Base-by-base conservation (phyloP, 345 rosid species). In the Eucalyptus albens region DNA sequence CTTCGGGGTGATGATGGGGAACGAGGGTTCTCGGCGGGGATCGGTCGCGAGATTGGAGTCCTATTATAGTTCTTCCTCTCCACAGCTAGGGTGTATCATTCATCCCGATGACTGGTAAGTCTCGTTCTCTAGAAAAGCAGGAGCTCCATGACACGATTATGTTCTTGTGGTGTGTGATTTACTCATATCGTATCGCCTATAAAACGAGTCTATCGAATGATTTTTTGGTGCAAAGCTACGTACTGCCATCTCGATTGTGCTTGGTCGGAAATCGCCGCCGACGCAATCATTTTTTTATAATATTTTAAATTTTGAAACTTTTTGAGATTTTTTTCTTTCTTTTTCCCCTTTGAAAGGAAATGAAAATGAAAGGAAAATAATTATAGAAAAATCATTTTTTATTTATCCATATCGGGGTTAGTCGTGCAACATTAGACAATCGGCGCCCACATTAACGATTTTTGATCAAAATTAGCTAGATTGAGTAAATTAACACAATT, bases 91-190 rank as follows among this genome's bases (percentile, higher is more conserved):
- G 24, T 90, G 15, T 5, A 82, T 92, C 27, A 55, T 94, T 86
- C 93, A 21, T 37, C 94, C 93, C n/a, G 92, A 89, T 26, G 86
- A 89, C 31, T 50, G 93, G 94, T 94, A 62, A 87, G 0, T 6
- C 33, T 19, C 45, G 5, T 37, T 37, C 83, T 37, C 83, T 21
- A 56, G 24, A 72, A 9, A 10, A 72, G 45, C 83, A 72, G 7
- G 45, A 72, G 15, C 27, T 33, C 24, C 24, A 16, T 33, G 7
- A 33, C 42, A 17, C 26, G 24, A 33, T 69, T 26, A 12, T 62
- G 31, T 17, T 33, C 44, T 37, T 19, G 44, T 33, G 13, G 26
- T 31, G 82, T 69, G 44, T 33, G 82, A 69, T 69, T 69, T 69
- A 0, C 82, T 69, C 22, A 5, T 4, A 19, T n/a, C 37, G 19